Percentiles rank a stretch among this genome's conserved stretches.
phyloP scores from a whole-genome alignment of 331 rosid species.

The Pyrus hybrid region DNA sequence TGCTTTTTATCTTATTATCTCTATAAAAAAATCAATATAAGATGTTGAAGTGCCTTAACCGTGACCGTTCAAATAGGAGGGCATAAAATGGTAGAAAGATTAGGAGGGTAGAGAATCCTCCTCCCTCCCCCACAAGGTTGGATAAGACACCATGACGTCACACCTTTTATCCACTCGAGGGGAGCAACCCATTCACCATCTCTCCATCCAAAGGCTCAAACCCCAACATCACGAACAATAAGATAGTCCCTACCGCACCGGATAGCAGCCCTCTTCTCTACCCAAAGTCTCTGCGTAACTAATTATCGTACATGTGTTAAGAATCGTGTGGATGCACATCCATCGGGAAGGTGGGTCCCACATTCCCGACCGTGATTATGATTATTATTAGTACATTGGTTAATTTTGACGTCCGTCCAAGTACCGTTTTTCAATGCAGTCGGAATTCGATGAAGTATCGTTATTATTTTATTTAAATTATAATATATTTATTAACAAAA shows the following conservation, averaged over 20 bases:
- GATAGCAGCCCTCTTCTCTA: background rate
- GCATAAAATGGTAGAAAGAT: no score
- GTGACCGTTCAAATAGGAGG: no score
- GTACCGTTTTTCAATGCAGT: no score
- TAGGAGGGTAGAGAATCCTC: no score
- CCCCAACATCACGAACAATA: background rate
- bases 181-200: background rate
- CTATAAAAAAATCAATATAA: no score
- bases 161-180: background rate
- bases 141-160: slow-evolving; percentile 8
- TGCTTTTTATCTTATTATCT: no score
- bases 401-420: background rate
- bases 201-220: background rate
- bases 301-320: slow-evolving; percentile 41
- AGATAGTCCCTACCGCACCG: background rate
- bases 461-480: no score
- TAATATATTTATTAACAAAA: no score
- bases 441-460: no score
- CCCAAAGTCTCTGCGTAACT: background rate
- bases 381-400: background rate
- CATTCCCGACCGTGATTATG: background rate
- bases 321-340: slow-evolving; percentile 38
- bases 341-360: slow-evolving; percentile 25
- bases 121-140: slow-evolving; percentile 7
- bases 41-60: no score